Evolutionary conservation across 352 stramenopile species (phyloP).

Genomic region (Globisporangium okanoganense): DNA sequence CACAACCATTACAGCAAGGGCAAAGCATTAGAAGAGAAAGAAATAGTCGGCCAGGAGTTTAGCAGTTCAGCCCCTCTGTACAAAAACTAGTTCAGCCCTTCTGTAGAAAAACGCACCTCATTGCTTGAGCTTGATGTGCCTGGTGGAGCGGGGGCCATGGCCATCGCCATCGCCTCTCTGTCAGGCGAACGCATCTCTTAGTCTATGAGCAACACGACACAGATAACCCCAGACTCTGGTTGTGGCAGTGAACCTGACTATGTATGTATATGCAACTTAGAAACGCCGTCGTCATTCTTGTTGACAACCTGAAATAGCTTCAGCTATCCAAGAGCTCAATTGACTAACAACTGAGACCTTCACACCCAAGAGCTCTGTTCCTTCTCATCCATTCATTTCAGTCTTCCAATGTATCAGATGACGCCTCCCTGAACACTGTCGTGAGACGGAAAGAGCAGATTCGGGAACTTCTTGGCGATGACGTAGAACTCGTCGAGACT

Average conservation of each 20-base stretch:
- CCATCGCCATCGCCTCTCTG: not conserved
- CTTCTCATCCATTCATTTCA: not conserved
- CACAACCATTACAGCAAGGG: not conserved
- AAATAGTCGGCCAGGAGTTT: too few species aligned
- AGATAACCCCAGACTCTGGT: too few species aligned
- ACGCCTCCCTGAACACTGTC: slow-evolving; percentile 15
- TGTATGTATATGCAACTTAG: not conserved
- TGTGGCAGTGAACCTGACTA: too few species aligned
- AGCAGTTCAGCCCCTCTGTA: too few species aligned
- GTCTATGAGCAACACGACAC: not conserved
- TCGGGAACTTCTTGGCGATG: slow-evolving; percentile 89
- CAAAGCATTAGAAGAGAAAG: too few species aligned
- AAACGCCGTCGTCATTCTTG: not conserved
- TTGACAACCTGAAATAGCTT: not conserved
- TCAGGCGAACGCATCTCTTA: slow-evolving; percentile 6
- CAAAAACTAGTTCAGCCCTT: too few species aligned
- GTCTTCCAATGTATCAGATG: not conserved
- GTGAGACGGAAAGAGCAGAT: slow-evolving; percentile 83
- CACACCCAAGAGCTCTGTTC: not conserved
- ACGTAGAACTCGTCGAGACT: slow-evolving; percentile 84
- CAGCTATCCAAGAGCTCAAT: not conserved
- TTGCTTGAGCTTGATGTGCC: not conserved
- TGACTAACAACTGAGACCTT: not conserved
- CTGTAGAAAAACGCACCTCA: not conserved
- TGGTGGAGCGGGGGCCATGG: not conserved